A percentile compares a stretch with the other conserved stretches of the same genome.
Evolutionary conservation across 208 protist genomes (phyloP).

Genomic region (Leishmania tarentolae): DNA sequence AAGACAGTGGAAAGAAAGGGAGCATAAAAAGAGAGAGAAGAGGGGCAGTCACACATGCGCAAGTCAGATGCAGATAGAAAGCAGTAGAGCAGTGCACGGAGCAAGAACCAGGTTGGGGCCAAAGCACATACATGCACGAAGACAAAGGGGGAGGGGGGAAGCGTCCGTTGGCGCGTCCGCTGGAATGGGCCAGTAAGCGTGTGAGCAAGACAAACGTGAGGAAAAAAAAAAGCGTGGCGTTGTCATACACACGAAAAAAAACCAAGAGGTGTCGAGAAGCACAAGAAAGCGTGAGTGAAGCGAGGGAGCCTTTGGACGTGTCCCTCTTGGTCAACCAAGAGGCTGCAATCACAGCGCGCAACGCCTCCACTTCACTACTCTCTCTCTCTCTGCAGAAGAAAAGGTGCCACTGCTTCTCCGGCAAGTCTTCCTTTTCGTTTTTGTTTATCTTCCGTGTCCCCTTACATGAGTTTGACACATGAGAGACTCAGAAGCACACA

Average conservation of each 20-base stretch:
- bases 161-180: neutral
- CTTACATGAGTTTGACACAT: neutral
- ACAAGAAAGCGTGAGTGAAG: neutral
- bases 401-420: neutral
- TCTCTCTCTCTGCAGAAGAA: neutral
- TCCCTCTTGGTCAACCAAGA: neutral
- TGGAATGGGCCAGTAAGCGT: neutral
- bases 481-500: neutral
- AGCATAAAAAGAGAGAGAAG: neutral
- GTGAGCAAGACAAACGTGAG: neutral
- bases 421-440: neutral
- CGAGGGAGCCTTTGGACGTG: neutral
- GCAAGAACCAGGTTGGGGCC: neutral
- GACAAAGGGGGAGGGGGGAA: neutral
- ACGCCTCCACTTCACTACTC: neutral
- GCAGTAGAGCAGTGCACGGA: neutral
- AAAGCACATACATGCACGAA: neutral
- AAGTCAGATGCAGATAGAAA: conserved; percentile 1
- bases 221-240: neutral
- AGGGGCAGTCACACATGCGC: neutral
- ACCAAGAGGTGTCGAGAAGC: neutral
- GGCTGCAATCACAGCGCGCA: neutral
- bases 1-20: neutral
- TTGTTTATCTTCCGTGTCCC: neutral
- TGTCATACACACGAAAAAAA: neutral